These are phyloP conservation scores for Blastocystis hominis DNA, from an alignment of 352 stramenopile genomes.

Conservation along the genomic window DNA sequence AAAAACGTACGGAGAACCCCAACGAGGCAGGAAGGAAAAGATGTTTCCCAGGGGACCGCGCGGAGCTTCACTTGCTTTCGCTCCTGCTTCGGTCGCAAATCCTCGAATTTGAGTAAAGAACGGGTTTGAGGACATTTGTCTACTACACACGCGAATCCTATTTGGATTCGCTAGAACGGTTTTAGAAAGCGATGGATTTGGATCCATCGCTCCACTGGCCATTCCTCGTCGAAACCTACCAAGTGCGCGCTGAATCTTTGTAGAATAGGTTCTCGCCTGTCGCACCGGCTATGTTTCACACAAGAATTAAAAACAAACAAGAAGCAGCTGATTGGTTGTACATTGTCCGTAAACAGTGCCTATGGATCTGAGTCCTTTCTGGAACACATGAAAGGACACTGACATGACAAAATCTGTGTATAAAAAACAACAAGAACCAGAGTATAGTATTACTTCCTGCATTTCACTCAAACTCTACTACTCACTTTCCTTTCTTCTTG, in stretches of 20 bases:
- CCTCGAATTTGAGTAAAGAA: background rate
- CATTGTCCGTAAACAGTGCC: background rate
- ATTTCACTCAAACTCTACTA: background rate
- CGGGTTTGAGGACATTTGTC: no score
- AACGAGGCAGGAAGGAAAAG: constrained; percentile 31
- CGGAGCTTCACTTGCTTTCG: background rate
- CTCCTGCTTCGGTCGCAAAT: background rate
- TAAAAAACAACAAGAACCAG: background rate
- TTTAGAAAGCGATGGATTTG: no score
- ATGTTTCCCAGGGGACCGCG: background rate
- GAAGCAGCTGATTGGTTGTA: no score
- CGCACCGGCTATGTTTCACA: no score
- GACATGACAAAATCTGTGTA: background rate
- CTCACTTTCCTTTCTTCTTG: constrained; percentile 48
- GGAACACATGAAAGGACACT: background rate
- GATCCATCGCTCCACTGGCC: no score
- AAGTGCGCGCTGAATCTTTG: no score
- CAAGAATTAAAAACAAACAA: no score
- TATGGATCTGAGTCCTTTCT: background rate
- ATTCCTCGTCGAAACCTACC: no score
- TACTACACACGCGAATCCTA: no score
- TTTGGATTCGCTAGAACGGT: no score
- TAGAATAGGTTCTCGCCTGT: no score
- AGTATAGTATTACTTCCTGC: background rate
- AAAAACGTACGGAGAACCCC: constrained; percentile 20